Percentiles rank a stretch among this genome's conserved stretches.
Conservation (phyloP, 1,284 basidiomycete species). For the Cystobasidium pallidum region DNA sequence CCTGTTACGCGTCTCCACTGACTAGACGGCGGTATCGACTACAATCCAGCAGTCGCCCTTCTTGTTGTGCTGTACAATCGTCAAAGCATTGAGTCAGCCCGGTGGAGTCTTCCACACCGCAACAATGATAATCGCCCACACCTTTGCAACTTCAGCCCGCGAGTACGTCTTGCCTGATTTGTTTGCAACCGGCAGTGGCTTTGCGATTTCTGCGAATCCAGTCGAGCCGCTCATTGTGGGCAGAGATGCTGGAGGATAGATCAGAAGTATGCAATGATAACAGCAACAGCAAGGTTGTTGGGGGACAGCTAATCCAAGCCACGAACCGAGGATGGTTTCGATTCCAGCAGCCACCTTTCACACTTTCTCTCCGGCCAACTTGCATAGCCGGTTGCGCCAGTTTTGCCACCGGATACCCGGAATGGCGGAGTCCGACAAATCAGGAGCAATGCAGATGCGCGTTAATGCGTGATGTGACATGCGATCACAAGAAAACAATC, state of each 20-base stretch:
- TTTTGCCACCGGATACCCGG: no score
- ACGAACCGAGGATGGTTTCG: no score
- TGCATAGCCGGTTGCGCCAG: not conserved
- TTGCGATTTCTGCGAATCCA: constrained; percentile 38
- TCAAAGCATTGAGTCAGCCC: not conserved
- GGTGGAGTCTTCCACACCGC: not conserved
- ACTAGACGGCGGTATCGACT: constrained; percentile 80
- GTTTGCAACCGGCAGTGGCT: constrained; percentile 34
- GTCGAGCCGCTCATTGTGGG: constrained; percentile 16
- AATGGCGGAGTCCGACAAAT: no score
- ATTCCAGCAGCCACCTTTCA: not conserved
- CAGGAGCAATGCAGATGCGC: not conserved
- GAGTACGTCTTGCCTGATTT: constrained; percentile 55
- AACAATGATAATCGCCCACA: constrained; percentile 34
- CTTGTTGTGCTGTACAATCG: constrained; percentile 62
- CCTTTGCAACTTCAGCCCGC: constrained; percentile 59
- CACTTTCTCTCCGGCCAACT: not conserved
- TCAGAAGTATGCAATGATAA: not conserved
- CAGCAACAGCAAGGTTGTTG: not conserved
- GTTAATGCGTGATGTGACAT: no score
- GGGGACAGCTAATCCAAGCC: no score
- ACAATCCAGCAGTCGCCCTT: constrained; percentile 78
- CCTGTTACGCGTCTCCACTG: constrained; percentile 7
- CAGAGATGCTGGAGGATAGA: not conserved
- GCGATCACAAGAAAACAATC: no score